phyloP scores from a whole-genome alignment of 331 rosid species.

The Malus hybrid region DNA sequence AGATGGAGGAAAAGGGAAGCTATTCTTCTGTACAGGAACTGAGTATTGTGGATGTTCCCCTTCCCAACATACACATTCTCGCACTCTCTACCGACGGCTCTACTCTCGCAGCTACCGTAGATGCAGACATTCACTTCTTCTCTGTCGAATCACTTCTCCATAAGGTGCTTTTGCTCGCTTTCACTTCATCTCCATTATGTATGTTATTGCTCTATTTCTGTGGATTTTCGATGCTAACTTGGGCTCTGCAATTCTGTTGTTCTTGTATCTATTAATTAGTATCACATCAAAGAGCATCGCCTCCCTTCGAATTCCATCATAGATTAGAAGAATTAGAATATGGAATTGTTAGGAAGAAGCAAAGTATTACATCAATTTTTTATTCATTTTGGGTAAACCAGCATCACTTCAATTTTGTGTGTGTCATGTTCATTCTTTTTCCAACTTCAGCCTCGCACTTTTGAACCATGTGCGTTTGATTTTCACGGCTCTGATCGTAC shows the following conservation, averaged over 20 bases:
- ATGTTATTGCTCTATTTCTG: background rate
- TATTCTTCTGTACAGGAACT: slow-evolving; percentile 47
- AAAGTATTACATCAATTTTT: background rate
- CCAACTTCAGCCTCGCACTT: background rate
- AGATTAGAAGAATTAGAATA: too few species aligned
- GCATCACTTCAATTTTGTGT: background rate
- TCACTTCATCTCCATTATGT: background rate
- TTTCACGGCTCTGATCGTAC: background rate
- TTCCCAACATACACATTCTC: slow-evolving; percentile 46
- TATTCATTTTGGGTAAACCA: background rate
- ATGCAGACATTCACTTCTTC: slow-evolving; percentile 32
- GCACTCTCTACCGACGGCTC: slow-evolving; percentile 46
- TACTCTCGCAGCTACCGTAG: slow-evolving; percentile 40
- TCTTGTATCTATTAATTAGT: background rate
- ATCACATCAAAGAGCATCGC: background rate
- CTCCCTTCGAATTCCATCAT: too few species aligned
- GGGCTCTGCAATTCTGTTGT: background rate
- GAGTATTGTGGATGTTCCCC: slow-evolving; percentile 45
- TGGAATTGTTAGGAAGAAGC: too few species aligned
- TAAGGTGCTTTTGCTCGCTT: slow-evolving; percentile 30
- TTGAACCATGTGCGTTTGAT: background rate
- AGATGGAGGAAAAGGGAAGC: slow-evolving; percentile 39
- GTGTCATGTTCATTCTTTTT: background rate
- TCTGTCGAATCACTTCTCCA: slow-evolving; percentile 31
- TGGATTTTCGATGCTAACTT: background rate